phyloP scores from a whole-genome alignment of 2,329 filamentous ascomycete genomes.

The Trichoderma cornu-damae region DNA sequence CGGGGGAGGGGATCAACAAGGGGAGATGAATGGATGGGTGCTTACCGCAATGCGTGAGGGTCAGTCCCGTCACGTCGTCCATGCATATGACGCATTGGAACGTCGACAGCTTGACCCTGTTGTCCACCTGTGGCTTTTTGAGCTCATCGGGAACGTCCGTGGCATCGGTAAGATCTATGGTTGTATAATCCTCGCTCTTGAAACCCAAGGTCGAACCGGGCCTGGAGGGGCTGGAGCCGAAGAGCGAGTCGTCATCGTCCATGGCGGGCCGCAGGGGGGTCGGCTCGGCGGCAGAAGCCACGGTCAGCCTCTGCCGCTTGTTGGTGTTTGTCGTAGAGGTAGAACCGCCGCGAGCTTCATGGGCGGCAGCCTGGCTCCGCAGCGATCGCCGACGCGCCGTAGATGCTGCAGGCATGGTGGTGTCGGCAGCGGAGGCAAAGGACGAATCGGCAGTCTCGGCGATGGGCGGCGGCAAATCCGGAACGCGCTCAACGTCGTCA shows the following conservation, averaged over 20 bases:
- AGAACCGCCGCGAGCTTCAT: background rate
- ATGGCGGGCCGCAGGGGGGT: background rate
- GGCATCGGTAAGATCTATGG: conserved; percentile 37
- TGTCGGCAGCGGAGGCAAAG: conserved; percentile 25
- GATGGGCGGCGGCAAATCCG: conserved; percentile 18
- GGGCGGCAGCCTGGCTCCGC: background rate
- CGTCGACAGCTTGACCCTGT: conserved; percentile 46
- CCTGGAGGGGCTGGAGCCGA: conserved; percentile 22
- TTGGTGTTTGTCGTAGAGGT: conserved; percentile 8
- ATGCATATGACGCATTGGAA: conserved; percentile 66
- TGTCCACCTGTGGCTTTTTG: conserved; percentile 44
- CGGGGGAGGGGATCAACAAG: background rate
- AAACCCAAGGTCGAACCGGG: conserved; percentile 18
- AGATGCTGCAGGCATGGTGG: conserved; percentile 26
- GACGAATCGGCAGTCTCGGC: conserved; percentile 28
- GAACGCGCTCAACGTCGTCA: conserved; percentile 20
- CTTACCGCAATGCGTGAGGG: conserved; percentile 63
- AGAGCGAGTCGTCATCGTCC: conserved; percentile 27
- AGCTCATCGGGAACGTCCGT: conserved; percentile 42
- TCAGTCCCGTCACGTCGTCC: conserved; percentile 54
- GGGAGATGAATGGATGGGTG: conserved; percentile 14
- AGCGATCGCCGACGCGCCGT: background rate
- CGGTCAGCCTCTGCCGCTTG: conserved; percentile 30
- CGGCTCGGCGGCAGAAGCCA: background rate
- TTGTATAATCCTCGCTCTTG: conserved; percentile 26